Conservation (phyloP, 345 rosid species). For the Aquilaria yunnanensis region DNA sequence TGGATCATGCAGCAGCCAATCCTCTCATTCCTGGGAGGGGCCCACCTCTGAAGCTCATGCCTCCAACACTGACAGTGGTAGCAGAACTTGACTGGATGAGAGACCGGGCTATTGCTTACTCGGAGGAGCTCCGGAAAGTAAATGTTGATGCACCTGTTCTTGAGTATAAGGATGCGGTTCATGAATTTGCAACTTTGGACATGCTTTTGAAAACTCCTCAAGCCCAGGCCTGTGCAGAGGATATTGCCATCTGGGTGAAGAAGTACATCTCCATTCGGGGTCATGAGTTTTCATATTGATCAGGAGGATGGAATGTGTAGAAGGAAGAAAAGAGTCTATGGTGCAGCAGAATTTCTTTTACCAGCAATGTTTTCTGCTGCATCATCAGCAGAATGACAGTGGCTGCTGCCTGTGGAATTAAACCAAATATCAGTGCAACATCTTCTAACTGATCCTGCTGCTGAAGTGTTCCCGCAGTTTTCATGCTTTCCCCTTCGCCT, state of each 20-base stretch:
- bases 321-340: background rate
- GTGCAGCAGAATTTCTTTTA: background rate
- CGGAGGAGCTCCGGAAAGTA: constrained; percentile 79
- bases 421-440: constrained; percentile 9
- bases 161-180: constrained; percentile 92
- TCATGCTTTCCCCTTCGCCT: constrained; percentile 9
- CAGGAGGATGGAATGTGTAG: background rate
- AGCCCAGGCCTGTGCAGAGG: constrained; percentile 93
- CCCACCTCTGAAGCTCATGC: constrained; percentile 83
- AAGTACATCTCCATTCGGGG: constrained; percentile 80
- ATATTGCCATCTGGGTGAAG: constrained; percentile 88
- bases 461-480: constrained; percentile 11
- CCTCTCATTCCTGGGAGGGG: constrained; percentile 67
- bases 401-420: background rate
- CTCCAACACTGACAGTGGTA: constrained; percentile 86
- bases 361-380: constrained; percentile 3
- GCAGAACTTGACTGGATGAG: constrained; percentile 99
- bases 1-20: constrained; percentile 83
- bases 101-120: constrained; percentile 91
- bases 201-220: constrained; percentile 86
- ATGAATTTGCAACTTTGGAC: constrained; percentile 92
- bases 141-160: constrained; percentile 86
- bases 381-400: background rate
- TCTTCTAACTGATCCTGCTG: constrained; percentile 7
- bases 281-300: constrained; percentile 83